Evolutionary conservation across 768 basidiomycete species (phyloP), one percentile per base, ranked within the genome.

Genomic region (Podaxis sp.): DNA sequence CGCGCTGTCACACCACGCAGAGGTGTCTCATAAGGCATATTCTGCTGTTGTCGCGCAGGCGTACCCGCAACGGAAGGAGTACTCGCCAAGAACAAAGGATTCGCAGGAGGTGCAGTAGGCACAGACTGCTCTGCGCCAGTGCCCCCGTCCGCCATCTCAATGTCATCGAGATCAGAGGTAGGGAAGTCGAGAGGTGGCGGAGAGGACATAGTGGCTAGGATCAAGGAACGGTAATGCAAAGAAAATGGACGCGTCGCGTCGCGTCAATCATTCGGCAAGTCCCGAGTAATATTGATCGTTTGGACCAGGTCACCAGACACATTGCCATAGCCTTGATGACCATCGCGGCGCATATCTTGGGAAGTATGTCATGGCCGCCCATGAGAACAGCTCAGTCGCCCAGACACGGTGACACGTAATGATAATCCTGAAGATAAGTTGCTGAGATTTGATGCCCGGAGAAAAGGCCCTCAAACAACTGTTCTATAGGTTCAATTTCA

Each of bases 171-270:
- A 57, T 88, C 87, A 4, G 86, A 88, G 1, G 85, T 79, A 3
- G 86, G 87, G 68, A 88, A 88, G 66, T 88, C 85, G 41, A 88
- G 72, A 37, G 81, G 77, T 19, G 86, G 86, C 25, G 86, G 86
- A 46, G 86, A 88, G 7, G 87, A 88, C 87, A 89, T 88, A 57
- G 43, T 69, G 65, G 46, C 0, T 25, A 22, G 46, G 65, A 63
- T 55, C 57, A 66, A 65, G 58, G 50, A 46, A 60, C 27, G 65
- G 63, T 70, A 66, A 65, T 64, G 46, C 55, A 58, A 64, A 33
- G 57, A 59, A 64, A 65, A 59, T 58, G 56, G 67, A 71, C 81
- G 81, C 79, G 82, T 74, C 83, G 80, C 81, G 82, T 75, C 82
- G 82, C 84, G 84, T 77, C 69, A 68, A 38, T 22, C 3, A 2